Evolutionary conservation across 2,329 filamentous ascomycete genomes (phyloP).

Genomic region (Apiospora arundinis): DNA sequence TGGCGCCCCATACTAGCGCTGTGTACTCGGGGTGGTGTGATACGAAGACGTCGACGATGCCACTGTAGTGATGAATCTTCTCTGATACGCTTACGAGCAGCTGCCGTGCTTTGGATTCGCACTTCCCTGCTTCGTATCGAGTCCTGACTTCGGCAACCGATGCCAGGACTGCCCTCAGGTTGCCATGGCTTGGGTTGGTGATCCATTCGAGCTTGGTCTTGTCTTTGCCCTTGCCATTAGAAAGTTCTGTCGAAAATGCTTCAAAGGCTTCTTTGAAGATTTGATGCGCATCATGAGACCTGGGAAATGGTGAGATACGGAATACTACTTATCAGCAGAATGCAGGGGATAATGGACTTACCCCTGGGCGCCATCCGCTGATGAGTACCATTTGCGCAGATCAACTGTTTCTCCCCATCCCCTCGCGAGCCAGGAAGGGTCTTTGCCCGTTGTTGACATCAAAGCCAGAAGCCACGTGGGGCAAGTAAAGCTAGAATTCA

Average conservation of each 20-base stretch:
- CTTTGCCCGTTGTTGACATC: too few species aligned
- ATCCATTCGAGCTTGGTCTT: background rate
- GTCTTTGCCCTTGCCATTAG: background rate
- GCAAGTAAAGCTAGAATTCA: too few species aligned
- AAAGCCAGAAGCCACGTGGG: too few species aligned
- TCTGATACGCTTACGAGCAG: background rate
- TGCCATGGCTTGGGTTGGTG: background rate
- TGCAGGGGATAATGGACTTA: background rate
- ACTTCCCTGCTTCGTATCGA: background rate
- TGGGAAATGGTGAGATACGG: background rate
- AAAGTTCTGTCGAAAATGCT: background rate
- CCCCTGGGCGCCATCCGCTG: background rate
- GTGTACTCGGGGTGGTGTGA: slow-evolving; percentile 8
- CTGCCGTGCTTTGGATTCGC: background rate
- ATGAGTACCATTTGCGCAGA: too few species aligned
- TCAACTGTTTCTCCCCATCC: too few species aligned
- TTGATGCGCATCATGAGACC: background rate
- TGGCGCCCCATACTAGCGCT: slow-evolving; percentile 1
- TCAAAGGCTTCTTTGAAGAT: background rate
- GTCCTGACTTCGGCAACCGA: background rate
- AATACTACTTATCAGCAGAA: background rate
- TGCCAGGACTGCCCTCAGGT: background rate
- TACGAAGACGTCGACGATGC: slow-evolving; percentile 5
- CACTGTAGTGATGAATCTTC: slow-evolving; percentile 13
- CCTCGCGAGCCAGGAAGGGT: too few species aligned